A percentile compares a stretch with the other conserved stretches of the same genome.
These are phyloP conservation scores for Mycena kentingensis DNA, from an alignment of 768 basidiomycete species.

Conservation along the genomic window DNA sequence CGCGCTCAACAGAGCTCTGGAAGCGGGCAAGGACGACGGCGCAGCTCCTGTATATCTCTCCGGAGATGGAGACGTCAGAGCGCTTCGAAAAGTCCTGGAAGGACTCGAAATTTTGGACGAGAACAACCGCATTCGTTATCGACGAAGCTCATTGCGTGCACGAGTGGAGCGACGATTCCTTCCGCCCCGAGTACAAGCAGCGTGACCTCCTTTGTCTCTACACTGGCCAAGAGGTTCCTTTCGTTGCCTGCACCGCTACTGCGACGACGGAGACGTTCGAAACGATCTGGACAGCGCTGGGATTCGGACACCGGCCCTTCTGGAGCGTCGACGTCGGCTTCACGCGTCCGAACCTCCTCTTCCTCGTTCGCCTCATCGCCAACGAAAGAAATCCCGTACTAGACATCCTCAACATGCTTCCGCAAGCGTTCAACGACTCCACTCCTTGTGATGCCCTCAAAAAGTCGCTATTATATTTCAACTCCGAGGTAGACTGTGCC, in stretches of 20 bases:
- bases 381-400: slow-evolving; percentile 19
- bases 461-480: slow-evolving; percentile 23
- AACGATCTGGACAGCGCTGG: slow-evolving; percentile 27
- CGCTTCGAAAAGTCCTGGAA: slow-evolving; percentile 33
- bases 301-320: slow-evolving; percentile 32
- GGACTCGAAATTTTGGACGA: slow-evolving; percentile 27
- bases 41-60: slow-evolving; percentile 21
- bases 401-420: slow-evolving; percentile 21
- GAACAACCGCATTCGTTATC: slow-evolving; percentile 28
- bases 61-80: slow-evolving; percentile 27
- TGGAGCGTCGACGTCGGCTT: slow-evolving; percentile 34
- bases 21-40: background rate
- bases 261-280: slow-evolving; percentile 28
- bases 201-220: slow-evolving; percentile 24
- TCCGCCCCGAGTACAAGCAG: slow-evolving; percentile 28
- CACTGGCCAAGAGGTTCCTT: slow-evolving; percentile 31
- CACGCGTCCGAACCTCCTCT: slow-evolving; percentile 28
- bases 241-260: slow-evolving; percentile 32
- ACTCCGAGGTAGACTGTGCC: slow-evolving; percentile 11
- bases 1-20: background rate
- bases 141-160: slow-evolving; percentile 39
- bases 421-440: slow-evolving; percentile 4
- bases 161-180: slow-evolving; percentile 36
- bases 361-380: slow-evolving; percentile 13
- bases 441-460: slow-evolving; percentile 10